Evolutionary conservation across 2,329 filamentous ascomycete genomes (phyloP), one percentile per base, ranked within the genome.

Genomic region (Penicillium italicum): DNA sequence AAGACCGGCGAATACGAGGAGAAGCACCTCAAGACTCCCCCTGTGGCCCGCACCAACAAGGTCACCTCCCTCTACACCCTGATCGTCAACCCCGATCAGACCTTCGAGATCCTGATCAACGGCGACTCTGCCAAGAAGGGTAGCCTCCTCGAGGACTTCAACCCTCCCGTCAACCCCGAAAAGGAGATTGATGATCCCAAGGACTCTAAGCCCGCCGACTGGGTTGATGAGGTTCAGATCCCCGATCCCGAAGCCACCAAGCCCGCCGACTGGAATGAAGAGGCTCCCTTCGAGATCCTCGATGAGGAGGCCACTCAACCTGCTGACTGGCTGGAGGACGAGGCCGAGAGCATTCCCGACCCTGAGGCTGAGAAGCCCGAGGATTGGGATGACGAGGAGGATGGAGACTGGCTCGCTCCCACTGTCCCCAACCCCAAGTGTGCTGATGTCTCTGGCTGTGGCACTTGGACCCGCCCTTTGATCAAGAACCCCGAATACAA

Each of bases 1-100:
- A 97, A 96, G 89, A 97, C 91, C 44, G 93, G 93, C 81, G 91
- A 97, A 79, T 99, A 99, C 72, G 93, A 99, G 85, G 94, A 99
- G 89, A 99, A 99, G 88, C 94, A 99, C 80, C 84, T 99, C 62
- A 86, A 84, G 74, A 84, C 83, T 69, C 88, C 93, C 63, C 92
- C 94, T 59, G 83, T 87, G 57, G 92, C 92, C 73, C 89, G 87
- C 74, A 94, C 96, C 70, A 83, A 86, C 80, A 97, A 97, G 87
- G 88, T 90, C 62, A 89, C 90, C 61, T 88, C 93, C 76, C 88
- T 99, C 61, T 99, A 99, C 84, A 97, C 94, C 59, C 84, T 99
- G 68, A 91, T 97, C 68, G 90, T 99, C 74, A 89, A 93, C 77
- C 91, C 92, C 70, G 92, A 99, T 82, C 95, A 97, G 83, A 93